Evolutionary conservation across 202 grass and related monocot species (phyloP).

Genomic region (Panicum hallii): DNA sequence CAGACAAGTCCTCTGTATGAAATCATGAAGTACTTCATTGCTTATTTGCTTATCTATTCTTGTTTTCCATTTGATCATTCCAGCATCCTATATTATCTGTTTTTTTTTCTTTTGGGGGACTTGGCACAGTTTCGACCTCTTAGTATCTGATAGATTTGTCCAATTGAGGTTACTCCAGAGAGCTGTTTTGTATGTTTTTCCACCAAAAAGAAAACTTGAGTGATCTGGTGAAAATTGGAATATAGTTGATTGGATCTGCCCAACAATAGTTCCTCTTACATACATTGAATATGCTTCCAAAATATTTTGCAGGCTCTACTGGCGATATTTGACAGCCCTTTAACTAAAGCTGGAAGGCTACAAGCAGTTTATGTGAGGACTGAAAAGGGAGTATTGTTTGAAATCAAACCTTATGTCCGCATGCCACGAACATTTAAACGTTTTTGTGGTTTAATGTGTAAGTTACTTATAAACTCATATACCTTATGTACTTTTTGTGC

Average conservation of each 20-base stretch:
- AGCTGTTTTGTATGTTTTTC: not conserved
- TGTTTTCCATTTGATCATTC: not conserved
- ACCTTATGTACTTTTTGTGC: constrained; percentile 17
- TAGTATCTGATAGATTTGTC: not conserved
- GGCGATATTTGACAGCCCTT: constrained; percentile 96
- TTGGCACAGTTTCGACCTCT: not conserved
- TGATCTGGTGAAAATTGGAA: not conserved
- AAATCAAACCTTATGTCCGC: constrained; percentile 95
- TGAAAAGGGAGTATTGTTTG: constrained; percentile 92
- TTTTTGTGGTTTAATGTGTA: constrained; percentile 96
- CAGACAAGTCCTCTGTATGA: not conserved
- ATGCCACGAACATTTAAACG: constrained; percentile 91
- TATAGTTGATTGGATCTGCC: not conserved
- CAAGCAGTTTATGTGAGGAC: constrained; percentile 96
- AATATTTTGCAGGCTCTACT: constrained; percentile 73
- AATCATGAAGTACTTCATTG: not conserved
- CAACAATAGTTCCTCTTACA: not conserved
- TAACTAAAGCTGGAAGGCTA: constrained; percentile 91
- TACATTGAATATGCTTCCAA: not conserved
- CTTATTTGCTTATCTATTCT: not conserved
- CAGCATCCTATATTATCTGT: not conserved
- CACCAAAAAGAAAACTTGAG: not conserved
- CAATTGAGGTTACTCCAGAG: not conserved
- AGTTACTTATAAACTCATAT: constrained; percentile 48
- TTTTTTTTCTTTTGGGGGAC: not conserved